Evolutionary conservation across 2,329 filamentous ascomycete genomes (phyloP).

Genomic region (Thelonectria discophora): DNA sequence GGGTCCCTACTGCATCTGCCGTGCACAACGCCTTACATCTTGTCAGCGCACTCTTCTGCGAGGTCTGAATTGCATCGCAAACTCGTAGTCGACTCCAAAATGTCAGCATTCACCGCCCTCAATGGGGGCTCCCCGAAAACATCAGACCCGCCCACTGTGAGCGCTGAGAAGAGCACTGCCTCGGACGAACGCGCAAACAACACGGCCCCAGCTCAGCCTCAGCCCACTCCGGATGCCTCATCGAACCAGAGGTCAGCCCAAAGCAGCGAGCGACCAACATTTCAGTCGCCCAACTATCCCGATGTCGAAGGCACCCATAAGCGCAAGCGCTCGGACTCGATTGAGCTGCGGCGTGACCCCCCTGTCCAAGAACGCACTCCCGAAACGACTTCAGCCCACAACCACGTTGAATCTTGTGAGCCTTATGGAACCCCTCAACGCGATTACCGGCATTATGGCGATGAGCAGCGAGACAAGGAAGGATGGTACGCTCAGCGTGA

Average conservation of each 20-base stretch:
- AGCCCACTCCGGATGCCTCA: constrained; percentile 40
- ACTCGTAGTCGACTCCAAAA: constrained; percentile 37
- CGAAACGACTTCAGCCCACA: constrained; percentile 44
- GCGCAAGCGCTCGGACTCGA: constrained; percentile 75
- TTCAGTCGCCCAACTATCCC: constrained; percentile 52
- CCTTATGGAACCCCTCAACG: constrained; percentile 54
- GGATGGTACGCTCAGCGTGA: constrained; percentile 61
- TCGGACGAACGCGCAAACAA: constrained; percentile 47
- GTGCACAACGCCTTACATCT: constrained; percentile 6
- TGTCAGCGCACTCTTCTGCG: constrained; percentile 3
- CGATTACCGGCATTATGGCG: constrained; percentile 56
- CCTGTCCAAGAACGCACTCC: constrained; percentile 47
- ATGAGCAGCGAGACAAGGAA: constrained; percentile 59
- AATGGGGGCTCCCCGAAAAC: constrained; percentile 60
- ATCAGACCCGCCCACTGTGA: constrained; percentile 46
- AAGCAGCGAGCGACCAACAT: constrained; percentile 53
- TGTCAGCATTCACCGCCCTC: constrained; percentile 63
- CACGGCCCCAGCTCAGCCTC: constrained; percentile 37
- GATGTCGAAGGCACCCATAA: constrained; percentile 64
- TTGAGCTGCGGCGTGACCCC: constrained; percentile 56
- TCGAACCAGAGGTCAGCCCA: constrained; percentile 52
- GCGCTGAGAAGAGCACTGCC: constrained; percentile 44
- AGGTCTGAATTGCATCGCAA: constrained; percentile 9
- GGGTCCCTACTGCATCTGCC: constrained; percentile 10
- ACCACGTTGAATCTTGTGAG: constrained; percentile 53